Percentiles rank a stretch among this genome's conserved stretches.
phyloP scores from a whole-genome alignment of 768 basidiomycete species.

The Trametes sanguinea region DNA sequence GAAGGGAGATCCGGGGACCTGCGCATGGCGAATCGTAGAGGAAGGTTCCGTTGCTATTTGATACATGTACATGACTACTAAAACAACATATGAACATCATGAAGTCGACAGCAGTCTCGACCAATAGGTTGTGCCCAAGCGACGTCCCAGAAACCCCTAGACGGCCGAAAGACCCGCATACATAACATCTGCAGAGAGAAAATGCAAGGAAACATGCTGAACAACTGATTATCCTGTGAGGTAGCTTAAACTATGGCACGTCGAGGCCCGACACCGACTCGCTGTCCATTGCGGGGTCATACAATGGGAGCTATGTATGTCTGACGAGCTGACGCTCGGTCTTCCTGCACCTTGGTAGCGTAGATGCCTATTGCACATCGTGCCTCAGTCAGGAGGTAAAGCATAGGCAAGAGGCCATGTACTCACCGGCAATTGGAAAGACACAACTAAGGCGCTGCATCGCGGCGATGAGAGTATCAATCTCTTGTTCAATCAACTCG shows the following conservation, averaged over 20 bases:
- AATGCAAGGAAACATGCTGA: not conserved
- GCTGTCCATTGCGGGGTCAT: not conserved
- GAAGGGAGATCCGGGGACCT: no score
- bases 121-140: not conserved
- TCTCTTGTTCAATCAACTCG: conserved; percentile 36
- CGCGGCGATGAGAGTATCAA: conserved; percentile 37
- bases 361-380: conserved; percentile 10
- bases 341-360: conserved; percentile 17
- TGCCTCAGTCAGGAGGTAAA: not conserved
- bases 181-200: no score
- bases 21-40: no score
- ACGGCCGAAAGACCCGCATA: no score
- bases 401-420: not conserved
- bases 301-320: not conserved
- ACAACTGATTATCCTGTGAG: conserved; percentile 1
- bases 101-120: not conserved
- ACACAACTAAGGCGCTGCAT: conserved; percentile 38
- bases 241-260: not conserved
- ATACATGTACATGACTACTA: not conserved
- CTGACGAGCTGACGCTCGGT: conserved; percentile 3
- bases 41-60: not conserved
- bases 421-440: conserved; percentile 42
- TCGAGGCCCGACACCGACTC: not conserved
- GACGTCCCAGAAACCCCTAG: no score
- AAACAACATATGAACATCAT: not conserved